Base-by-base conservation (phyloP, 179 eudicot species). In the Heliamphora ciliata region DNA sequence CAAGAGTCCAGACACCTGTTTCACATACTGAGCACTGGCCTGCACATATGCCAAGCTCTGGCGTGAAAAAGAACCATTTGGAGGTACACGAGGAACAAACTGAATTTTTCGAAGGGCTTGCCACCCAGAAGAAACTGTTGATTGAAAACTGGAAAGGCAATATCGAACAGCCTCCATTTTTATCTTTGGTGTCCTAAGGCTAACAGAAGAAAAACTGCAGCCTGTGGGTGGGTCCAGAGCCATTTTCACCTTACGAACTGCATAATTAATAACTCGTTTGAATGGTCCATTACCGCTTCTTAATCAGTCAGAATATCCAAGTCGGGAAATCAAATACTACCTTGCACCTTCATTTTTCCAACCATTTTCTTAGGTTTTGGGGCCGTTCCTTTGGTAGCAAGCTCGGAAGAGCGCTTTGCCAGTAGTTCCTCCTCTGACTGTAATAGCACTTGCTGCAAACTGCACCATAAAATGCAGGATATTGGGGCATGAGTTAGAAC, bases 301-400 rank as follows among this genome's bases (percentile, higher is more conserved):
- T 56, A 15, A 56, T 47, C 21, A 6, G 66, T 54, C 51, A 75
- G 10, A 51, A 74, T 46, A 47, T 18, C 52, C 50, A 59, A 8
- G 52, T 3, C 9, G 50, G 54, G 75, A 81, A 48, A 63, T 40
- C 40, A 48, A 78, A 66, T 59, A 15, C 64, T 87, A 94, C 99
- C 99, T 94, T 94, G 99, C 84, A 97, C 97, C 89, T 93, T 97
- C 91, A 97, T 92, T 88, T 93, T 97, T 70, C 99, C 99, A 83
- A 97, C 84, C 83, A 93, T 91, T 88, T 97, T 97, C 88, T 93
- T 94, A 3, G 97, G 93, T 87, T 94, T 97, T 50, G 88, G 89
- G 18, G 93, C 87, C 77, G 91, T 90, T 82, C 93, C 97, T 84
- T 93, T 97, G 44, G 82, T 87, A 75, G 87, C 88, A 70, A 87